Percentiles rank a stretch among this genome's conserved stretches.
These are phyloP conservation scores for Aureobasidium sp. DNA, from an alignment of 2,329 filamentous ascomycete genomes.

Conservation along the genomic window DNA sequence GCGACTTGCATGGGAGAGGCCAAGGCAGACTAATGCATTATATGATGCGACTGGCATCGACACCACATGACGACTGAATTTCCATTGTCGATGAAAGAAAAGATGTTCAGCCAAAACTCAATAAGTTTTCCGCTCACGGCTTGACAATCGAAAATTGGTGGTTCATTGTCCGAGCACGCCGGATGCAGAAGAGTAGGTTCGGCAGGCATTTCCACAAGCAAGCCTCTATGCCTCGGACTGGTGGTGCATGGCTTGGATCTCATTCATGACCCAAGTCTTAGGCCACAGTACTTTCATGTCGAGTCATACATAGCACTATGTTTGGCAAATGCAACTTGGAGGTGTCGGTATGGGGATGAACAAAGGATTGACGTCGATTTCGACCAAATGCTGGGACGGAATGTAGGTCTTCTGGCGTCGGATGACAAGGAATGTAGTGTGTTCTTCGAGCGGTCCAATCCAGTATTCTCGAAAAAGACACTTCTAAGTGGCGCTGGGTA, in stretches of 20 bases:
- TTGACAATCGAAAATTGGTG: neutral
- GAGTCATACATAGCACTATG: neutral
- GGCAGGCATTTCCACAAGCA: neutral
- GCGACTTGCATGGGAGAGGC: neutral
- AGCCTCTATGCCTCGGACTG: neutral
- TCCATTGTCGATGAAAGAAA: conserved; percentile 7
- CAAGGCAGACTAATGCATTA: neutral
- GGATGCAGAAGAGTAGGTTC: neutral
- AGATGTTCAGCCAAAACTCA: neutral
- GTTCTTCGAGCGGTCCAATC: neutral
- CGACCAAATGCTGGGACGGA: neutral
- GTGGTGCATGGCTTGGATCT: neutral
- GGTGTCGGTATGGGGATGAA: neutral
- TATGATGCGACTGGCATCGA: neutral
- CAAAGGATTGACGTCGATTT: neutral
- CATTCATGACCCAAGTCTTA: neutral
- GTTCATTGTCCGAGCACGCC: conserved; percentile 7
- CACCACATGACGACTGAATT: neutral
- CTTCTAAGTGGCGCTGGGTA: too few species aligned
- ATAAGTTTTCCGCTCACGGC: neutral
- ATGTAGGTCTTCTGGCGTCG: neutral
- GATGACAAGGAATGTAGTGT: neutral
- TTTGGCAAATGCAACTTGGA: neutral
- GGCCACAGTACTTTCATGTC: neutral
- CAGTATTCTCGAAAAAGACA: neutral